A percentile compares a stretch with the other conserved stretches of the same genome.
Conservation (phyloP, 192 early-diverging fungal genomes). For the Diversispora eburnea region DNA sequence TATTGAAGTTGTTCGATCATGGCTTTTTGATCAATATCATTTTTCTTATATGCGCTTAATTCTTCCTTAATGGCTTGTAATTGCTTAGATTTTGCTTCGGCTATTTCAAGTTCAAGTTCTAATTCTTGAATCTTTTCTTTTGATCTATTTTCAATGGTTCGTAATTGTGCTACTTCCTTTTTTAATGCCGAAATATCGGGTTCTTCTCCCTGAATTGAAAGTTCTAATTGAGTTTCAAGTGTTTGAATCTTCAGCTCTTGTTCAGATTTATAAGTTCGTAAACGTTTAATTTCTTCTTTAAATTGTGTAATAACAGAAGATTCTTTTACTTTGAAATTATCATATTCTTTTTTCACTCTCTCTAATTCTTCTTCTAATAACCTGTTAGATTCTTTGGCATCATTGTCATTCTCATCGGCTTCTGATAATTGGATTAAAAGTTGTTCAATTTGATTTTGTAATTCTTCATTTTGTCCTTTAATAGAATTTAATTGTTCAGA, state of each 20-base stretch:
- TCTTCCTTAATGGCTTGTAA: constrained; percentile 6
- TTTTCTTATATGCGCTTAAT: neutral
- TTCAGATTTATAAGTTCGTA: neutral
- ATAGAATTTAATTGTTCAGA: no score
- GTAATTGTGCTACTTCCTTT: neutral
- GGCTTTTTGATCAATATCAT: neutral
- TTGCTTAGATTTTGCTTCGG: neutral
- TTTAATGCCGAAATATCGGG: neutral
- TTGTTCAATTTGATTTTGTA: no score
- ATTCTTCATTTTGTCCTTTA: no score
- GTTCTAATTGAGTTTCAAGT: neutral
- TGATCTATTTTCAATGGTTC: neutral
- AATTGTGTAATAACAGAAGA: neutral
- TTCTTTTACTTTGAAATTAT: no score
- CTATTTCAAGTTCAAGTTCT: neutral
- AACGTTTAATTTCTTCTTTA: constrained; percentile 4
- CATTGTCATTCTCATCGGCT: no score
- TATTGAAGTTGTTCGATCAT: neutral
- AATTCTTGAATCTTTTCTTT: constrained; percentile 8
- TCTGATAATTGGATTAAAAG: no score
- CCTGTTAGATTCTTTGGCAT: no score
- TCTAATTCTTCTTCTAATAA: no score
- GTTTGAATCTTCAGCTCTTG: constrained; percentile 5
- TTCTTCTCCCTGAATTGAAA: neutral
- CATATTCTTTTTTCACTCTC: no score